phyloP scores from a whole-genome alignment of 352 stramenopile species.

The Saprolegnia parasitica region DNA sequence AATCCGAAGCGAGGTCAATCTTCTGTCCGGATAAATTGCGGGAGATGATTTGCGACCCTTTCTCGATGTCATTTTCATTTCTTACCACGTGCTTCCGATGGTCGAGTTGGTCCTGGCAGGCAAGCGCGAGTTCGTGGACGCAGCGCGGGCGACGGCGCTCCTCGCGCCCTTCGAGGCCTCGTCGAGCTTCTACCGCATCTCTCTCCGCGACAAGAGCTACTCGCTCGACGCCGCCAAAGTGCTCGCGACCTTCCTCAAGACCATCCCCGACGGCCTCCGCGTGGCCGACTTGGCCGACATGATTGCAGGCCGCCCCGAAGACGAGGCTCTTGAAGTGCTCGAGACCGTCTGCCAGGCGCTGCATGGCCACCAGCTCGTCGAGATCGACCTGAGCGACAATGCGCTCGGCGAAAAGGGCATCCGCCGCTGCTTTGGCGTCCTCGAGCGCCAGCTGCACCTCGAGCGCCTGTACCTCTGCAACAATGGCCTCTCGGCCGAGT shows the following conservation, averaged over 20 bases:
- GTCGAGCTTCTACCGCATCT: constrained; percentile 64
- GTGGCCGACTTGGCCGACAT: constrained; percentile 84
- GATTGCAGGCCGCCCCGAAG: constrained; percentile 74
- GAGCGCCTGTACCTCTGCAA: constrained; percentile 91
- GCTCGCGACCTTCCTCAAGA: constrained; percentile 64
- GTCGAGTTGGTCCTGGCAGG: constrained; percentile 31
- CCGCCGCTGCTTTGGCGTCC: constrained; percentile 82
- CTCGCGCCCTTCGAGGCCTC: constrained; percentile 33
- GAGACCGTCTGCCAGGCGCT: constrained; percentile 73
- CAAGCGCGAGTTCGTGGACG: constrained; percentile 75
- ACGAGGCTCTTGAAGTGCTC: constrained; percentile 80
- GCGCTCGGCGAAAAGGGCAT: constrained; percentile 93
- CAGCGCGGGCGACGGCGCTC: constrained; percentile 60
- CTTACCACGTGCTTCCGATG: not conserved
- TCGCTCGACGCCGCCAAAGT: constrained; percentile 68
- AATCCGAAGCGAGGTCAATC: not conserved
- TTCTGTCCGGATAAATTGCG: constrained; percentile 10
- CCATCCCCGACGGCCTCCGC: constrained; percentile 36
- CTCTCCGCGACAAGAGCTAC: constrained; percentile 87
- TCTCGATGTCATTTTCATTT: not conserved
- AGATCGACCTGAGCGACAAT: constrained; percentile 92
- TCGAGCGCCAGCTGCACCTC: constrained; percentile 75
- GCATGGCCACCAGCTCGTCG: constrained; percentile 62
- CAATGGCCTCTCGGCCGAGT: constrained; percentile 89
- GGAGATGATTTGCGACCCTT: not conserved